phyloP scores from a whole-genome alignment of 1,284 basidiomycete species.

The Naganishia cerealis region DNA sequence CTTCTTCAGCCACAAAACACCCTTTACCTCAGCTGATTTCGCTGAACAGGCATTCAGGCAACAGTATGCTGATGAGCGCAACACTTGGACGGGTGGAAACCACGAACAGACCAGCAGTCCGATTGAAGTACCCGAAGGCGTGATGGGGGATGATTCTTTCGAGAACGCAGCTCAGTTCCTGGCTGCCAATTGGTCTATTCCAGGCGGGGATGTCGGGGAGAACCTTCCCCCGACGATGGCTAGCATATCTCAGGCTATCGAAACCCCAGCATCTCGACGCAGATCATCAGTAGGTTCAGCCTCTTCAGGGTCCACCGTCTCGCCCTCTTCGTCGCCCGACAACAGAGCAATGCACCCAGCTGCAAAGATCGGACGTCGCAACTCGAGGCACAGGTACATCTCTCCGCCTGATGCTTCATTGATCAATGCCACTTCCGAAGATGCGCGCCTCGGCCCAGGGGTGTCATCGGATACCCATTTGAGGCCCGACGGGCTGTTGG shows the following conservation, averaged over 20 bases:
- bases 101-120: conserved; percentile 15
- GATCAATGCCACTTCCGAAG: conserved; percentile 40
- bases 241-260: conserved; percentile 11
- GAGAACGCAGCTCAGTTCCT: conserved; percentile 34
- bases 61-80: conserved; percentile 26
- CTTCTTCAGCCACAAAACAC: conserved; percentile 24
- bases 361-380: conserved; percentile 27
- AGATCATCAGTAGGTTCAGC: conserved; percentile 8
- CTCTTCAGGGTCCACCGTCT: conserved; percentile 17
- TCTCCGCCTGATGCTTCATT: conserved; percentile 48
- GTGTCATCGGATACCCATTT: conserved; percentile 46
- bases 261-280: not conserved
- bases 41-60: conserved; percentile 33
- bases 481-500: conserved; percentile 44
- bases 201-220: conserved; percentile 45
- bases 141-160: conserved; percentile 43
- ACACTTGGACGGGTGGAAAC: conserved; percentile 8
- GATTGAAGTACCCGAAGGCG: conserved; percentile 28
- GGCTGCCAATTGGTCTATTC: conserved; percentile 43
- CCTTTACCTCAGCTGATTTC: conserved; percentile 34
- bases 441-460: conserved; percentile 50
- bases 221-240: conserved; percentile 44
- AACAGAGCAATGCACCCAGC: conserved; percentile 31
- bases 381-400: conserved; percentile 36
- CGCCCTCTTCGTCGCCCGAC: conserved; percentile 28